Base-by-base conservation (phyloP, 2,329 filamentous ascomycete species). In the Ascosphaera aggregata region DNA sequence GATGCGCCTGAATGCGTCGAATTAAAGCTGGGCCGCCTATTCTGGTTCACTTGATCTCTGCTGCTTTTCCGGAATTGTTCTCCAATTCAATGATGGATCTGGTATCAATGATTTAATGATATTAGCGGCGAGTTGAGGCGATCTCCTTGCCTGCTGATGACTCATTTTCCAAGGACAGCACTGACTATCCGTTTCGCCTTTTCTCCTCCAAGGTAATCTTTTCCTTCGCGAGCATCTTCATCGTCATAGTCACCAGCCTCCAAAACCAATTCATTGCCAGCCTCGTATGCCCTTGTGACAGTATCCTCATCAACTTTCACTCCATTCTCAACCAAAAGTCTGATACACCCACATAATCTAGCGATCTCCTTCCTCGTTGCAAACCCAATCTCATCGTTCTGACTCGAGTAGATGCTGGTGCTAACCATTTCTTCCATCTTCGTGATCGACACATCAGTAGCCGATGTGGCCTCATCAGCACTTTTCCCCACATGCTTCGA, bases 221-320 rank as follows among this genome's bases (percentile, higher is more conserved):
- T 49, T 35, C 51, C 48, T 17, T 54, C 48, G 11, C 55, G 53
- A 17, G 36, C 24, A 36, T 48, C 45, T 18, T 36, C 43, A 5
- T 54, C 51, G 1, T 58, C 58, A 34, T 58, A 54, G 36, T 57
- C 57, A 2, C 54, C 54, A 19, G 55, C 45, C 41, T 60, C 58
- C 40, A 62, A 43, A 40, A 61, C 61, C 35, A 86, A 63, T 49
- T 91, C 80, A 2, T 92, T 63, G 20, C 80, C 80, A 44, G 78
- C 79, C 39, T 78, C 72, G 53, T 95, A 98, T 0, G 79, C 82
- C 49, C 66, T 73, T 48, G 73, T 76, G 17, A 95, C 78, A 54
- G 74, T 85, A 34, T 89, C 81, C 59, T 95, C 86, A 48, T 95
- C 89, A 19, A 98, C 82, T 42, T 75, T 72, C 34, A 89, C 61